These are phyloP conservation scores for Marasmius tenuissimus DNA, from an alignment of 1,284 basidiomycete genomes.

Conservation along the genomic window DNA sequence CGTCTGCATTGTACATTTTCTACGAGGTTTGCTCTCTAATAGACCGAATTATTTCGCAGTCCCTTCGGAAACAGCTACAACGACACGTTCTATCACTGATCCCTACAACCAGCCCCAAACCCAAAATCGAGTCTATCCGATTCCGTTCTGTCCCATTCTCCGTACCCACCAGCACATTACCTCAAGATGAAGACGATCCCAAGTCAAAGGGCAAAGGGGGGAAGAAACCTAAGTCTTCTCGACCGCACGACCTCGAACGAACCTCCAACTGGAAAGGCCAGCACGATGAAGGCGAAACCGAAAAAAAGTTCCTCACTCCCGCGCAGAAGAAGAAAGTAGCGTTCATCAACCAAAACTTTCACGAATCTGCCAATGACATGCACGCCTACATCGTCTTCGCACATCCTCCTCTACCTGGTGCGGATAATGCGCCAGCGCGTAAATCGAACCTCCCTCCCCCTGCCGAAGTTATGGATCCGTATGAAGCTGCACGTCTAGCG, in stretches of 20 bases:
- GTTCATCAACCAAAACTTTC: conserved; percentile 91
- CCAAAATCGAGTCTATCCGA: conserved; percentile 87
- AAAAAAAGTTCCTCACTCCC: conserved; percentile 73
- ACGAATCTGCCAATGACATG: conserved; percentile 66
- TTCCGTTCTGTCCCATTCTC: conserved; percentile 91
- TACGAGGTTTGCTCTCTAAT: not conserved
- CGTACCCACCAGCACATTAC: conserved; percentile 67
- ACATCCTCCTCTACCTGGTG: conserved; percentile 49
- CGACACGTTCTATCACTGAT: conserved; percentile 71
- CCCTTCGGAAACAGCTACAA: conserved; percentile 65
- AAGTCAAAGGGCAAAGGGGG: conserved; percentile 27
- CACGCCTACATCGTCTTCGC: conserved; percentile 91
- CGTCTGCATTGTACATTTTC: conserved; percentile 30
- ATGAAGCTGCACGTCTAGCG: conserved; percentile 65
- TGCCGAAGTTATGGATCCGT: conserved; percentile 61
- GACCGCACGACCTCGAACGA: conserved; percentile 59
- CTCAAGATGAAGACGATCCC: conserved; percentile 41
- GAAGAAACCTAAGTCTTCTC: conserved; percentile 30
- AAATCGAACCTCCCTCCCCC: conserved; percentile 55
- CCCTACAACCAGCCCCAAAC: conserved; percentile 38
- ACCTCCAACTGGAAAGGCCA: conserved; percentile 67
- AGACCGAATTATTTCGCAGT: conserved; percentile 33
- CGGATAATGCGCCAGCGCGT: conserved; percentile 27
- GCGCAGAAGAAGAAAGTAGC: conserved; percentile 93
- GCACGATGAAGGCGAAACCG: conserved; percentile 41